phyloP scores from a whole-genome alignment of 1,284 basidiomycete species.

The Puccinia horiana region DNA sequence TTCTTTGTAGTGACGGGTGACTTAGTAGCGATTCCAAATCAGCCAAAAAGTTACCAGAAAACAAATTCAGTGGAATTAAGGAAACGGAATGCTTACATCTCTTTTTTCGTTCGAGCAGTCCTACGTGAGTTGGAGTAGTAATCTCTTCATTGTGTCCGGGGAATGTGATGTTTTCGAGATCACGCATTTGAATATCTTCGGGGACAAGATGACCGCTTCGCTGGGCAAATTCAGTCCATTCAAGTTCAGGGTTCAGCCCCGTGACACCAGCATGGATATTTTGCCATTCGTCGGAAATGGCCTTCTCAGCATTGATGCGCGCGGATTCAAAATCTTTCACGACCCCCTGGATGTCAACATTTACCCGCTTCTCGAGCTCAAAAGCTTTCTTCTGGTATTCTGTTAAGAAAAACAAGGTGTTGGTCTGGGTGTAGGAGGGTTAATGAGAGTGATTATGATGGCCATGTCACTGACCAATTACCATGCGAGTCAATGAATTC shows the following conservation, averaged over 20 bases:
- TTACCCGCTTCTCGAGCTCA: conserved; percentile 51
- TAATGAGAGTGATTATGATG: not conserved
- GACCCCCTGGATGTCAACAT: conserved; percentile 52
- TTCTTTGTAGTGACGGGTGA: conserved; percentile 51
- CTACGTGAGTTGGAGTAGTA: conserved; percentile 52
- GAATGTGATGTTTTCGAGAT: conserved; percentile 52
- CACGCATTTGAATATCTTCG: conserved; percentile 64
- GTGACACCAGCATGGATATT: conserved; percentile 68
- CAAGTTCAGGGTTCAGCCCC: conserved; percentile 81
- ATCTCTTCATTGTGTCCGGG: conserved; percentile 54
- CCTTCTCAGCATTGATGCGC: not conserved
- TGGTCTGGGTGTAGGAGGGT: not conserved
- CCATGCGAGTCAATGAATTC: conserved; percentile 33
- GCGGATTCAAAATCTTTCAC: conserved; percentile 52
- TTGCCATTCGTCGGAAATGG: conserved; percentile 32
- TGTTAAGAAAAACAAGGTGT: conserved; percentile 51
- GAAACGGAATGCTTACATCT: conserved; percentile 67
- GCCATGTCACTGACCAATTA: not conserved
- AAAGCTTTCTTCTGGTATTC: conserved; percentile 52
- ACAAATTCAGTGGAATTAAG: conserved; percentile 71
- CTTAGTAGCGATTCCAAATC: not conserved
- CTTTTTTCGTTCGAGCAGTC: conserved; percentile 68
- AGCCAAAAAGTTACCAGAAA: not conserved
- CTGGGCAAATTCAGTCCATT: conserved; percentile 95
- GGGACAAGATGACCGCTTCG: conserved; percentile 93